These are phyloP conservation scores for Alternaria metachromatica DNA, from an alignment of 2,329 filamentous ascomycete species.

Conservation along the genomic window DNA sequence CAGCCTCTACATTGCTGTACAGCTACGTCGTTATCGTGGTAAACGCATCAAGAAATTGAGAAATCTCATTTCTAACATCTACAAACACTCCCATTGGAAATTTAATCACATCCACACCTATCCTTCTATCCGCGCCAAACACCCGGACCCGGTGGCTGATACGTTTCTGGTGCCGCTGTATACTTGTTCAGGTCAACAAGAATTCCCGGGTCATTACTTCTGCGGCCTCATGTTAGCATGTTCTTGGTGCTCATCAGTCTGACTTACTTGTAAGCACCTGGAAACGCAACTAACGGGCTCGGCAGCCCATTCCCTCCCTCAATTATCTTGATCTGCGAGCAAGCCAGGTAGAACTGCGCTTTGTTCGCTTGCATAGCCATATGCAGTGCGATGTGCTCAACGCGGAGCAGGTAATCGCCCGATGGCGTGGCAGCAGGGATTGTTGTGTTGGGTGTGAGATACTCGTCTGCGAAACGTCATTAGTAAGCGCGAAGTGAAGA, in stretches of 20 bases:
- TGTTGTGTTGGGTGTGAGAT: slow-evolving; percentile 42
- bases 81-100: neutral
- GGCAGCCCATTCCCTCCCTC: slow-evolving; percentile 50
- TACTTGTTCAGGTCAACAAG: neutral
- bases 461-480: slow-evolving; percentile 15
- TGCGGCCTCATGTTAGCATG: neutral
- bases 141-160: neutral
- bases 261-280: neutral
- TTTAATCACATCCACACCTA: neutral
- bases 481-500: neutral
- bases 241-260: neutral
- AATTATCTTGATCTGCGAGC: slow-evolving; percentile 53
- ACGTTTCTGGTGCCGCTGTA: neutral
- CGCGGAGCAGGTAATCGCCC: slow-evolving; percentile 50
- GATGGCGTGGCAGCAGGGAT: slow-evolving; percentile 45
- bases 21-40: neutral
- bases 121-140: neutral
- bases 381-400: slow-evolving; percentile 50
- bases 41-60: neutral
- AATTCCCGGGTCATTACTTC: neutral
- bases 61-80: neutral
- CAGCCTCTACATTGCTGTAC: neutral
- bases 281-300: slow-evolving; percentile 30
- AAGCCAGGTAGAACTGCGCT: slow-evolving; percentile 50
- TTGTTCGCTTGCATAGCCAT: slow-evolving; percentile 40